Base-by-base conservation (phyloP, 805 yeast genomes). In the Saccharomycopsis microspora region DNA sequence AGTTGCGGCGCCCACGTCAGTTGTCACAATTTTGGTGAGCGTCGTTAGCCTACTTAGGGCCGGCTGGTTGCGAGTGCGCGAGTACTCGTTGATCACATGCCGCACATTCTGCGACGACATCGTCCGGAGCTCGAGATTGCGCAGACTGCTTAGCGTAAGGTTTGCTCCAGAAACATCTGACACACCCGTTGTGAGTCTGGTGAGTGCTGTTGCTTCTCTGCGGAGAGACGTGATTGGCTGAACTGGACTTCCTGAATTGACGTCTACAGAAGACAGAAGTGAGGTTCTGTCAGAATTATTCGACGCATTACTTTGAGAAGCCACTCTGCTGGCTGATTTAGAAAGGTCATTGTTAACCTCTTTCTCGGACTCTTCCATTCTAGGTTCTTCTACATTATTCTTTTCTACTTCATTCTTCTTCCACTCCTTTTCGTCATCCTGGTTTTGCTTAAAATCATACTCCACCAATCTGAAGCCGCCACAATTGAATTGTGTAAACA, bases 401-500 rank as follows among this genome's bases (percentile, higher is more conserved):
- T 19, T n/a, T 28, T 34, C 38, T 28, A 34, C 46, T 6, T 35
- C 19, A 29, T 56, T 42, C 60, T 63, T 42, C 58, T 57, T 57
- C 11, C 50, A 55, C 9, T 55, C 52, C 4, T 59, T 60, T 28
- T 52, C 34, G 8, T 45, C 29, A 19, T 19, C 19, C 45, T 29
- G 36, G 30, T 33, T 42, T 39, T 28, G 29, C 7, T 72, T 68
- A 58, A 87, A 84, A 60, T 88, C 96, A 60, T 76, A 66, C 39
- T 79, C 82, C 10, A 87, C 69, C 45, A 88, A 63, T 52, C 78
- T 70, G 63, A 80, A 82, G 46, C 84, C 74, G 1, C 96, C 96
- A 41, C 82, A 64, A 57, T 85, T 82, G 72, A 86, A 85, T 64
- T 83, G 78, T 57, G 74, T 63, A 42, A 85, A 69, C 37, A 79